phyloP scores from a whole-genome alignment of 179 eudicot species.

The Heliamphora pulchella region DNA sequence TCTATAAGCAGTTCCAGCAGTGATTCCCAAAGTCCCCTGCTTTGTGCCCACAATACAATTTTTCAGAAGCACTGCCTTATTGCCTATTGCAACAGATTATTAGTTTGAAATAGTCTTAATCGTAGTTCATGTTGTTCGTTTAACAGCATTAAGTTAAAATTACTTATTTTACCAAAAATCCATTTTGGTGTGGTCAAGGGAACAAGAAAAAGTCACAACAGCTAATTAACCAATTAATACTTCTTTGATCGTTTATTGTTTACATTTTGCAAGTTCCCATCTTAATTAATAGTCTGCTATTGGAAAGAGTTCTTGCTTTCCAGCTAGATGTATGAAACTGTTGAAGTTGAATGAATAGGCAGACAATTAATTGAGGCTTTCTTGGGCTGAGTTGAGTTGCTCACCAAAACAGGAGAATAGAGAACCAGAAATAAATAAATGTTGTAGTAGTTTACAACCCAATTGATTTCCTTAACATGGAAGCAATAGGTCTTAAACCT shows the following conservation, averaged over 20 bases:
- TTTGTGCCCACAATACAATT: no score
- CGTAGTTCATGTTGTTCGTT: no score
- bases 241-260: conserved; percentile 3
- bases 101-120: no score
- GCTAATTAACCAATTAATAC: no score
- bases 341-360: not conserved
- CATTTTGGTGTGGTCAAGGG: no score
- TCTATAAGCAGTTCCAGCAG: no score
- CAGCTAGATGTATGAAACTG: not conserved
- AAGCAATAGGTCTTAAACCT: not conserved
- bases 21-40: no score
- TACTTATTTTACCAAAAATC: no score
- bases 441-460: not conserved
- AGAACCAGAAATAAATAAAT: not conserved
- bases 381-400: not conserved
- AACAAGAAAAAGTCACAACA: no score
- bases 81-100: no score
- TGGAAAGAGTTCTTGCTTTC: conserved; percentile 9
- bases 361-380: not conserved
- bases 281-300: not conserved
- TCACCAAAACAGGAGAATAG: not conserved
- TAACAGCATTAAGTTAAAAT: no score
- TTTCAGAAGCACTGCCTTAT: no score
- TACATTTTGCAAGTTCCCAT: not conserved
- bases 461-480: not conserved